Base-by-base conservation (phyloP, 257 asterid genomes). In the Vinca minor region DNA sequence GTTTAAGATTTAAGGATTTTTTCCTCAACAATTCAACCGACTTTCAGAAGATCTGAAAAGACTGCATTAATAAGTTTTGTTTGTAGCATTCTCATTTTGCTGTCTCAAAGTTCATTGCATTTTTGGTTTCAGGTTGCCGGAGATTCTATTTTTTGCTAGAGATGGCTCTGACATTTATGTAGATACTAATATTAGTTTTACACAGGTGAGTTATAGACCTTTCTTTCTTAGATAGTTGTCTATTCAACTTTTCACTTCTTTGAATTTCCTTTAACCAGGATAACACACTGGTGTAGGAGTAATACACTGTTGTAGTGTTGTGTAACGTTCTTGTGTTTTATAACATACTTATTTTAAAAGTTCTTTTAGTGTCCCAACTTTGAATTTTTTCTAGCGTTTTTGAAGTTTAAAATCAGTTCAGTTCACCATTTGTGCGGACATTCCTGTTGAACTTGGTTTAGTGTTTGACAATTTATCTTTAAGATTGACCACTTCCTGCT, bases 141-240 rank as follows among this genome's bases (percentile, higher is more conserved):
- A 64, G 96, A 92, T 85, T 74, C 80, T 65, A 44, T 79, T 47
- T n/a, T 92, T 89, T 84, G 74, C 83, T 45, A 79, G 96, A 78
- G 82, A 83, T 67, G 98, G 96, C 69, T 84, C 91, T 71, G 96
- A 89, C 72, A 68, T 92, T 63, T 89, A 85, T 85, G 95, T 92
- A 67, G 90, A 89, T 68, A 71, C 74, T 73, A 61, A 73, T 78
- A 87, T 92, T 64, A 82, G 84, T 78, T 87, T 92, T 68, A 85
- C 95, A 63, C 85, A 85, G 78, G 98, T 92, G 73, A 83, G 95
- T 60, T 28, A 72, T 69, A 66, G n/a, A 46, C 63, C 54, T 71
- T 63, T 50, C 17, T 23, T 46, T 67, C 60, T 49, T n/a, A n/a
- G n/a, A n/a, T n/a, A n/a, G n/a, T n/a, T 61, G 44, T 67, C 50